Evolutionary conservation across 1,284 basidiomycete species (phyloP).

Genomic region (Neolentinus lepideus): DNA sequence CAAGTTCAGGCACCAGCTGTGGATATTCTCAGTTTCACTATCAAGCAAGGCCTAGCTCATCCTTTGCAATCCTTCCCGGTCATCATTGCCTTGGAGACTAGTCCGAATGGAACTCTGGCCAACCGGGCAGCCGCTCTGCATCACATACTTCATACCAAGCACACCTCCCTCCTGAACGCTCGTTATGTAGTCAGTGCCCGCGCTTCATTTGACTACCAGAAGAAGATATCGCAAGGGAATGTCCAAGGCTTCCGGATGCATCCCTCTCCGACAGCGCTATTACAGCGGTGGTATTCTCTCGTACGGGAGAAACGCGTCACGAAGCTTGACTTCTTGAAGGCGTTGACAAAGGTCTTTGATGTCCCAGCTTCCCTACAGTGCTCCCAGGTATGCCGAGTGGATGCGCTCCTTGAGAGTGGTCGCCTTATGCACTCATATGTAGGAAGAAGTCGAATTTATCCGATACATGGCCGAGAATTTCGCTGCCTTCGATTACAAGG

Average conservation of each 20-base stretch:
- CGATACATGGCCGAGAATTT: constrained; percentile 96
- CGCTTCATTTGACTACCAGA: constrained; percentile 81
- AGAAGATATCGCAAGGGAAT: constrained; percentile 36
- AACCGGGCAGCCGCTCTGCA: constrained; percentile 79
- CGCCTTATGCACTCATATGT: constrained; percentile 3
- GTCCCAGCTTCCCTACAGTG: constrained; percentile 40
- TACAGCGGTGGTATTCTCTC: constrained; percentile 88
- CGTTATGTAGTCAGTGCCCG: constrained; percentile 78
- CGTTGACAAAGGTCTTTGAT: constrained; percentile 78
- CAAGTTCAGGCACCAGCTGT: constrained; percentile 81
- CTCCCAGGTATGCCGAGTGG: constrained; percentile 32
- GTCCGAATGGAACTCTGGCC: constrained; percentile 53
- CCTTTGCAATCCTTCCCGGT: constrained; percentile 92
- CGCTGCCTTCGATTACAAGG: constrained; percentile 88
- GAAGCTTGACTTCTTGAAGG: constrained; percentile 82
- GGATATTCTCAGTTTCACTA: constrained; percentile 87
- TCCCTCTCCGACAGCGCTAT: constrained; percentile 57
- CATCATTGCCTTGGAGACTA: constrained; percentile 90
- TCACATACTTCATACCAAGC: constrained; percentile 79
- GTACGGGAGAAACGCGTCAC: constrained; percentile 84
- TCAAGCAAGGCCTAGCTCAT: constrained; percentile 93
- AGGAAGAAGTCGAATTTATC: constrained; percentile 78
- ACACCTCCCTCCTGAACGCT: constrained; percentile 83
- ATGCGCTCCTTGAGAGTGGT: not conserved
- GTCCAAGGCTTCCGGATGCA: constrained; percentile 63